Conservation (phyloP, 208 protist species). For the Novymonas esmeraldas region DNA sequence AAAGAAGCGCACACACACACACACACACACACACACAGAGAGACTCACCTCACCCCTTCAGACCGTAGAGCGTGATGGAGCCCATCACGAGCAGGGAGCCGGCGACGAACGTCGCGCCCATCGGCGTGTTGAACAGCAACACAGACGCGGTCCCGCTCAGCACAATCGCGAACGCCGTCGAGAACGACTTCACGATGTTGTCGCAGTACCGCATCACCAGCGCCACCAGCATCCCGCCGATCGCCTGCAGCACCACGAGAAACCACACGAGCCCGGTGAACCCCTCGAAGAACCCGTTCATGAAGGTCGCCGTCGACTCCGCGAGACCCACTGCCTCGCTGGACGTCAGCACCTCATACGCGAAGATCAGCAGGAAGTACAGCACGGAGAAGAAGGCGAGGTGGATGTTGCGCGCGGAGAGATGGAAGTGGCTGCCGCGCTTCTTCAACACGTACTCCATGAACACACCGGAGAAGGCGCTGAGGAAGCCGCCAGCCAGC, state of each 20-base stretch:
- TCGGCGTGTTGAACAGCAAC: slow-evolving; percentile 35
- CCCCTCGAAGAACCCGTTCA: slow-evolving; percentile 47
- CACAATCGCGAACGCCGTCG: slow-evolving; percentile 50
- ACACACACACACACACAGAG: not conserved
- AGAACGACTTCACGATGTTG: slow-evolving; percentile 82
- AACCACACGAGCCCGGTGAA: slow-evolving; percentile 59
- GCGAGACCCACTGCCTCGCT: not conserved
- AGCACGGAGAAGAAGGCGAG: slow-evolving; percentile 46
- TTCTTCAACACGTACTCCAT: slow-evolving; percentile 69
- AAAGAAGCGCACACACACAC: not conserved
- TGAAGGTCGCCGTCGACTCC: not conserved
- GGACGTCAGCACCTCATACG: not conserved
- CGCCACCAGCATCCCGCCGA: slow-evolving; percentile 65
- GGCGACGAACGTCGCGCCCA: slow-evolving; percentile 32
- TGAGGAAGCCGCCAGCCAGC: slow-evolving; percentile 36
- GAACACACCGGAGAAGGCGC: slow-evolving; percentile 58
- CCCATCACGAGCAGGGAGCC: slow-evolving; percentile 31
- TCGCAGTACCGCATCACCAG: slow-evolving; percentile 71
- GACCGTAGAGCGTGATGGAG: slow-evolving; percentile 40
- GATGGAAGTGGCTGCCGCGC: slow-evolving; percentile 18
- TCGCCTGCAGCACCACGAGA: slow-evolving; percentile 57
- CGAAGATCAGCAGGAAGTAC: slow-evolving; percentile 28
- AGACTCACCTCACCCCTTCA: slow-evolving; percentile 17
- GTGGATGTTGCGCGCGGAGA: slow-evolving; percentile 43
- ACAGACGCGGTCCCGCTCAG: slow-evolving; percentile 42